Conservation (phyloP, 148 eudicot genomes). For the Selenicereus undatus region DNA sequence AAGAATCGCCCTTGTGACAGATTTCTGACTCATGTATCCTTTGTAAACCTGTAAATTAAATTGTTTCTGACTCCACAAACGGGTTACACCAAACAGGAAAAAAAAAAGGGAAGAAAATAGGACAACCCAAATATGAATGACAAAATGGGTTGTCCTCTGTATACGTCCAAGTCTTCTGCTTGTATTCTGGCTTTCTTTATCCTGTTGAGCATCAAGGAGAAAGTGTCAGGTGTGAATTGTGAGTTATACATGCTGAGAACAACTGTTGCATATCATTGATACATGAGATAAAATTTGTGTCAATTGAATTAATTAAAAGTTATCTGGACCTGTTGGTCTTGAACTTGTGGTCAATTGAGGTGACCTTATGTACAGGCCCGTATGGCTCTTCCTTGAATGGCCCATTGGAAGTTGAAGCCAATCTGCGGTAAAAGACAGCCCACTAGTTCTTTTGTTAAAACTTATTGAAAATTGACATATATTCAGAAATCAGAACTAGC, state of each 20-base stretch:
- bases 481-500: no score
- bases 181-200: not conserved
- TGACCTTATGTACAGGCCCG: not conserved
- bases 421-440: no score
- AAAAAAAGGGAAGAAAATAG: not conserved
- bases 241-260: not conserved
- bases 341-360: not conserved
- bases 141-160: not conserved
- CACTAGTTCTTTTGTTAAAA: no score
- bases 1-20: constrained; percentile 45
- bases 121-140: not conserved
- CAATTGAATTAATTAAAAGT: not conserved
- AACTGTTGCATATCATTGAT: not conserved
- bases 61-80: not conserved
- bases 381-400: no score
- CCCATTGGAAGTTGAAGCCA: no score
- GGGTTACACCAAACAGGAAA: not conserved
- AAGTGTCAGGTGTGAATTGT: not conserved
- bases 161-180: not conserved
- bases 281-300: not conserved
- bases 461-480: no score
- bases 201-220: not conserved
- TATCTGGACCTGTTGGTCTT: no score
- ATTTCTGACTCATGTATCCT: not conserved
- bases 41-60: constrained; percentile 14